Percentiles rank a stretch among this genome's conserved stretches.
Evolutionary conservation across 441 rosid genomes (phyloP).

Genomic region (Viola pubescens): DNA sequence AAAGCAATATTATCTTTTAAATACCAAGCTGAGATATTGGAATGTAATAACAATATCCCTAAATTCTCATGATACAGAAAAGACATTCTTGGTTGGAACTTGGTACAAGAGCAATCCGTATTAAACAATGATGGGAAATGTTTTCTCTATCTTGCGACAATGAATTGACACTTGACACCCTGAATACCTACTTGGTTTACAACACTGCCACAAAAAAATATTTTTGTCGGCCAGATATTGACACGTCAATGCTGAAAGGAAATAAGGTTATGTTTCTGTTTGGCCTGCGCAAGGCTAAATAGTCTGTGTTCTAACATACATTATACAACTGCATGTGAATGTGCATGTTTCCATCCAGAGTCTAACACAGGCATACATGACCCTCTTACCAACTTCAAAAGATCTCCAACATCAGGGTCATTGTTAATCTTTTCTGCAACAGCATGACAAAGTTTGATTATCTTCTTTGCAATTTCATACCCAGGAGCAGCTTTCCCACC

Average conservation of each 20-base stretch:
- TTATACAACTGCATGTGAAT: neutral
- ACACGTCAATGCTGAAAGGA: neutral
- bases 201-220: no score
- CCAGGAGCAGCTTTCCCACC: constrained; percentile 66
- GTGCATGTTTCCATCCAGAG: neutral
- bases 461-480: constrained; percentile 42
- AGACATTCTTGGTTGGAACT: no score
- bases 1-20: neutral
- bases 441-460: constrained; percentile 42
- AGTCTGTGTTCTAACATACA: neutral
- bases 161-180: no score
- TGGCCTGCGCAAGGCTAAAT: neutral
- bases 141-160: no score
- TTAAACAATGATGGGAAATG: no score
- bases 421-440: constrained; percentile 43
- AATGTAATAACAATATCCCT: no score
- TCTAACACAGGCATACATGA: neutral
- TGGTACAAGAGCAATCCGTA: no score
- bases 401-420: constrained; percentile 44
- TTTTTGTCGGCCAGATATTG: neutral
- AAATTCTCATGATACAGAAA: no score
- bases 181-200: no score
- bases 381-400: constrained; percentile 41
- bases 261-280: neutral
- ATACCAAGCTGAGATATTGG: no score